phyloP scores from a whole-genome alignment of 495 filamentous ascomycete species.

The Neurospora africana region DNA sequence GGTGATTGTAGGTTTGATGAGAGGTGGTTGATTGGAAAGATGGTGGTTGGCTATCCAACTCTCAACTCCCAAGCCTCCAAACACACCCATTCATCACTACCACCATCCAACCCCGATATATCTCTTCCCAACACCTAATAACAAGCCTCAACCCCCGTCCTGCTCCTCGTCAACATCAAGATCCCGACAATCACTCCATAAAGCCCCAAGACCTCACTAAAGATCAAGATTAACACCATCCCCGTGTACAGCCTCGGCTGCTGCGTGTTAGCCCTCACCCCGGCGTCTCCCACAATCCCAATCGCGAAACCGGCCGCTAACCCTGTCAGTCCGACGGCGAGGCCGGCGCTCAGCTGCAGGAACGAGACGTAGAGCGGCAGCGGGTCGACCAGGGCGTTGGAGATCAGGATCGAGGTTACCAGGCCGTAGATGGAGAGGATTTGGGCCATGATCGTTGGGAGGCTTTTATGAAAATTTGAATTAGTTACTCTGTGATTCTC shows the following conservation, averaged over 20 bases:
- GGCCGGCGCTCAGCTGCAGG: conserved; percentile 49
- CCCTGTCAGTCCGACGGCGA: conserved; percentile 91
- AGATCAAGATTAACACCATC: conserved; percentile 92
- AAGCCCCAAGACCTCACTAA: conserved; percentile 81
- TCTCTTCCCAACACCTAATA: conserved; percentile 13
- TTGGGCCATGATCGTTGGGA: conserved; percentile 67
- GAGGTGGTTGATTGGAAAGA: neutral
- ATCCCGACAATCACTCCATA: conserved; percentile 34
- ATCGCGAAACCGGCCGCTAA: conserved; percentile 97
- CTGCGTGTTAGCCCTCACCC: conserved; percentile 76
- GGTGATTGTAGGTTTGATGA: neutral
- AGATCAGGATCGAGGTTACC: conserved; percentile 38
- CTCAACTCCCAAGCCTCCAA: neutral
- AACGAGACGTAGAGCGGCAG: conserved; percentile 37
- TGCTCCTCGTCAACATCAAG: conserved; percentile 30
- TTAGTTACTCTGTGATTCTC: too few relatives aligned
- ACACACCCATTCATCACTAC: neutral
- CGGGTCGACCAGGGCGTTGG: conserved; percentile 31
- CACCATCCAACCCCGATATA: too few relatives aligned
- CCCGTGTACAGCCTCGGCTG: conserved; percentile 86
- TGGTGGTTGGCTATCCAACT: neutral
- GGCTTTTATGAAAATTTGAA: conserved; percentile 20
- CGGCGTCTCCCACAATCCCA: conserved; percentile 83
- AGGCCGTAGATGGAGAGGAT: conserved; percentile 59
- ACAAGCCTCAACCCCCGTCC: conserved; percentile 24